These are phyloP conservation scores for Stylosanthes scabra DNA, from an alignment of 331 rosid species.

Conservation along the genomic window DNA sequence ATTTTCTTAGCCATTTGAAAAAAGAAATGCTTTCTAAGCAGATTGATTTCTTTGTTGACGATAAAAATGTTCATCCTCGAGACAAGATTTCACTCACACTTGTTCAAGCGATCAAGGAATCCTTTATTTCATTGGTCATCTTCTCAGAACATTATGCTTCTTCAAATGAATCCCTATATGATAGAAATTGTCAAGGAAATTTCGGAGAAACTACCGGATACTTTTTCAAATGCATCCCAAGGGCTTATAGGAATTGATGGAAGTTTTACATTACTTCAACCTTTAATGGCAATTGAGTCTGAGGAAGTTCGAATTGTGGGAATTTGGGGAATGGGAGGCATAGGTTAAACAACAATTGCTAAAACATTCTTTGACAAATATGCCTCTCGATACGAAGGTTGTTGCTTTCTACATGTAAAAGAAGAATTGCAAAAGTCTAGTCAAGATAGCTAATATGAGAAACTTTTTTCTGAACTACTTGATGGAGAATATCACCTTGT, in stretches of 20 bases:
- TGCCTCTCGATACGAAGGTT: constrained; percentile 2
- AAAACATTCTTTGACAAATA: background rate
- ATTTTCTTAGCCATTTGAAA: background rate
- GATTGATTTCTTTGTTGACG: background rate
- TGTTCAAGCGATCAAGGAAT: background rate
- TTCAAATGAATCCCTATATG: too few relatives aligned
- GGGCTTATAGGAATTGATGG: too few relatives aligned
- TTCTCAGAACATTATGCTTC: background rate
- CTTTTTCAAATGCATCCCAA: background rate
- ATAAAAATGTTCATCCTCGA: background rate
- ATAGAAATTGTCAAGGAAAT: too few relatives aligned
- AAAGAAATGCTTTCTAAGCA: background rate
- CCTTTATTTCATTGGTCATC: background rate
- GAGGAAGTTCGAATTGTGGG: constrained; percentile 27
- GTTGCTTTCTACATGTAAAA: constrained; percentile 1
- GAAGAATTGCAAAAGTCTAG: too few relatives aligned
- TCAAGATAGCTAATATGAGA: too few relatives aligned
- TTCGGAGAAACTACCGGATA: too few relatives aligned
- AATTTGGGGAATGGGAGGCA: constrained; percentile 35
- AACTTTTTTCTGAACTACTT: too few relatives aligned
- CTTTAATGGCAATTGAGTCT: too few relatives aligned
- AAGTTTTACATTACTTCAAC: too few relatives aligned
- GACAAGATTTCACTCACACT: background rate
- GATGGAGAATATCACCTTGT: too few relatives aligned
- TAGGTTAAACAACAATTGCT: constrained; percentile 22